These are phyloP conservation scores for Heritiera littoralis DNA, from an alignment of 345 rosid genomes.

Conservation along the genomic window DNA sequence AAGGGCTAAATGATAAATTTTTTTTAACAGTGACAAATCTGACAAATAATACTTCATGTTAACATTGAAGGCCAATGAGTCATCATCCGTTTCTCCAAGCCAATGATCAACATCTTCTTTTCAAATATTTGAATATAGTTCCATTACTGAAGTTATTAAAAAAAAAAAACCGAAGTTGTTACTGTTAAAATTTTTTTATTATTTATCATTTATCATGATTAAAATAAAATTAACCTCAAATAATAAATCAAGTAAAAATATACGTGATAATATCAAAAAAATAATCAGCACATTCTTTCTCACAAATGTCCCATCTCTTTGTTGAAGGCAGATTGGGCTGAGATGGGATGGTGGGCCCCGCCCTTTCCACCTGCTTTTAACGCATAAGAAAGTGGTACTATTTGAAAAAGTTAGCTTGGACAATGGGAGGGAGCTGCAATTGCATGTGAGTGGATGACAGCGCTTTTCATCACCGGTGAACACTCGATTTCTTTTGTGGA, in stretches of 20 bases:
- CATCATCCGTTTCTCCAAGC: not conserved
- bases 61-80: not conserved
- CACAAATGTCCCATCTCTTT: not conserved
- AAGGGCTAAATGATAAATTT: too few species aligned
- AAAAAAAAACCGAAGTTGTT: too few species aligned
- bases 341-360: not conserved
- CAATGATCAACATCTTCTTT: not conserved
- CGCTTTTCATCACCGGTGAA: not conserved
- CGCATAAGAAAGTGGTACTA: not conserved
- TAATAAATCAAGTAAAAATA: too few species aligned
- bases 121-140: too few species aligned
- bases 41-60: too few species aligned
- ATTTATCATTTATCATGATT: too few species aligned
- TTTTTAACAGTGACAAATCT: too few species aligned
- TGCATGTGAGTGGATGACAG: slow-evolving; percentile 25
- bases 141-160: too few species aligned
- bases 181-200: too few species aligned
- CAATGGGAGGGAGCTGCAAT: not conserved
- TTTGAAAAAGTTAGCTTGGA: not conserved
- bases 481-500: not conserved
- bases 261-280: too few species aligned
- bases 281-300: too few species aligned
- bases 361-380: not conserved
- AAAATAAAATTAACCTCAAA: too few species aligned
- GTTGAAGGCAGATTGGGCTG: not conserved